phyloP scores from a whole-genome alignment of 129 eudicot genomes.

The Flaveria robusta region DNA sequence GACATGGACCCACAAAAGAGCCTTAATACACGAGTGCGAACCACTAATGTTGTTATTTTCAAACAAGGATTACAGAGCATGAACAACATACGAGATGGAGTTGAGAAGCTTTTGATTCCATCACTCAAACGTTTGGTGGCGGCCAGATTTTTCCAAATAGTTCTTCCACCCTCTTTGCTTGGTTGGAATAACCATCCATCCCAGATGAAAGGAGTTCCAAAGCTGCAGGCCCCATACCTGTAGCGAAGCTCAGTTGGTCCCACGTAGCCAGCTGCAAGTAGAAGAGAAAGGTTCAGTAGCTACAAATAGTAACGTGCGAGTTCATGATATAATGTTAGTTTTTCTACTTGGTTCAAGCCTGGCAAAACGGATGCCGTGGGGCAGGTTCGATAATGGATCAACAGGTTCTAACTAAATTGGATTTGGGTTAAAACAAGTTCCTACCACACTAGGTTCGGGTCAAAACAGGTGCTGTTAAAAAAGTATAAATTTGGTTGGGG shows the following conservation, averaged over 20 bases:
- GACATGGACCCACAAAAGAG: constrained; percentile 19
- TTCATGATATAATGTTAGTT: not conserved
- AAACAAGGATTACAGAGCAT: constrained; percentile 10
- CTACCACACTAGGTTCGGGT: no score
- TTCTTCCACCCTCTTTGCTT: constrained; percentile 80
- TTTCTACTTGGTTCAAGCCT: not conserved
- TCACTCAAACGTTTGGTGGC: constrained; percentile 79
- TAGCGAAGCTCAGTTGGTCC: constrained; percentile 88
- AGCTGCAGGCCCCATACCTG: constrained; percentile 91
- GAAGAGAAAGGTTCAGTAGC: constrained; percentile 2
- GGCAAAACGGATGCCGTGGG: no score
- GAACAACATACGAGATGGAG: constrained; percentile 19
- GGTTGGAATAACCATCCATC: constrained; percentile 70
- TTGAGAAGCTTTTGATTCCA: constrained; percentile 3
- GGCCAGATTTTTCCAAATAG: constrained; percentile 95
- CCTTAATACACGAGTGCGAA: not conserved
- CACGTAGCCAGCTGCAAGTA: constrained; percentile 75
- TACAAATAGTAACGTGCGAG: not conserved
- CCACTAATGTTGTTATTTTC: not conserved
- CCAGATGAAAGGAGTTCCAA: constrained; percentile 82
- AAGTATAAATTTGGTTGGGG: no score
- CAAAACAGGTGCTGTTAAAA: no score
- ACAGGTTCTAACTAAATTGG: no score
- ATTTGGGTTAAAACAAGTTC: no score
- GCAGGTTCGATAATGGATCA: no score